Percentiles rank a stretch among this genome's conserved stretches.
Evolutionary conservation across 1,284 basidiomycete species (phyloP).

Genomic region (Cryptococcus floricola): DNA sequence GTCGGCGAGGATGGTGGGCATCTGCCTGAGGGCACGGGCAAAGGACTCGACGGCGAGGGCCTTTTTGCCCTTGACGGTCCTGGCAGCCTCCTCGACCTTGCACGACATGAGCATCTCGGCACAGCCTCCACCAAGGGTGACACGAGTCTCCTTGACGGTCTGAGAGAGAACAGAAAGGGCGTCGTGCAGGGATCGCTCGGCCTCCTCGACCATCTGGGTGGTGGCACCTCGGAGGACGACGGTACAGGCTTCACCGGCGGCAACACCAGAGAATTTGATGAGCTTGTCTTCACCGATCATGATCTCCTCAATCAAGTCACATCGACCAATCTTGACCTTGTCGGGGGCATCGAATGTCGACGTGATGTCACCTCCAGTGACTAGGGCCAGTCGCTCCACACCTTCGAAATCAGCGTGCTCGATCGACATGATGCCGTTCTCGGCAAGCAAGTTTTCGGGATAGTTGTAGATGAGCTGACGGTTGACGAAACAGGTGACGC

Average conservation of each 20-base stretch:
- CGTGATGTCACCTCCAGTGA: slow-evolving; percentile 97
- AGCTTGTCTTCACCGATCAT: slow-evolving; percentile 99
- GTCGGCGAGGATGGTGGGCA: slow-evolving; percentile 94
- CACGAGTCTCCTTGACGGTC: slow-evolving; percentile 93
- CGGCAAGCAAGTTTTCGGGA: slow-evolving; percentile 88
- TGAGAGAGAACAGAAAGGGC: slow-evolving; percentile 96
- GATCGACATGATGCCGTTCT: slow-evolving; percentile 91
- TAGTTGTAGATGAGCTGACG: slow-evolving; percentile 99
- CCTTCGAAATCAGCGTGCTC: slow-evolving; percentile 99
- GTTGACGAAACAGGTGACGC: slow-evolving; percentile 98
- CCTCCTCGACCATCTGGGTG: slow-evolving; percentile 98
- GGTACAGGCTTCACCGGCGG: slow-evolving; percentile 97
- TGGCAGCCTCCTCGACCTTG: slow-evolving; percentile 83
- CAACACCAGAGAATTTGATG: slow-evolving; percentile 98
- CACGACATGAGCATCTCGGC: slow-evolving; percentile 98
- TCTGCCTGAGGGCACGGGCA: slow-evolving; percentile 80
- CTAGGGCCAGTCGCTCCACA: slow-evolving; percentile 90
- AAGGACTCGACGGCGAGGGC: slow-evolving; percentile 94
- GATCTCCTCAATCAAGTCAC: slow-evolving; percentile 95
- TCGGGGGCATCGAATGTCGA: slow-evolving; percentile 93
- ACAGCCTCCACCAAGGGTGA: slow-evolving; percentile 92
- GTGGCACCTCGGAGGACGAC: slow-evolving; percentile 96
- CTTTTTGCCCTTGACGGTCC: slow-evolving; percentile 86
- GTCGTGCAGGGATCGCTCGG: slow-evolving; percentile 95
- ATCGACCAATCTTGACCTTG: slow-evolving; percentile 86